Percentiles rank a stretch among this genome's conserved stretches.
Conservation (phyloP, 495 filamentous ascomycete species). For the Podospora conica region DNA sequence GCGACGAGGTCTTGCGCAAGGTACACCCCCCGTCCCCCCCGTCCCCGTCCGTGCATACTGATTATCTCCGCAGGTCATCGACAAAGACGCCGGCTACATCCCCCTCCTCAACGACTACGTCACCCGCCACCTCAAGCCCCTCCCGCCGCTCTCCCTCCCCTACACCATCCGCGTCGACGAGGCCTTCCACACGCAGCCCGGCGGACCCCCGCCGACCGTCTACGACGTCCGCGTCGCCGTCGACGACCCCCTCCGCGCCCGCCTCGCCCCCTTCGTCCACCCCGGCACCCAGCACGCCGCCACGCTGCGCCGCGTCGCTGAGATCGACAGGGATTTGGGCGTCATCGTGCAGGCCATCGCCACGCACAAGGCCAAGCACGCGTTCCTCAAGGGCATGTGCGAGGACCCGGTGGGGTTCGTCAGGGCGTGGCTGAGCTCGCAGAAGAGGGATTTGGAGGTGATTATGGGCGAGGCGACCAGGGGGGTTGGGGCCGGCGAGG, state of each 20-base stretch:
- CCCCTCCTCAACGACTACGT: slow-evolving; percentile 79
- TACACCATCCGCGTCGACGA: slow-evolving; percentile 95
- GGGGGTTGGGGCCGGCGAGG: slow-evolving; percentile 56
- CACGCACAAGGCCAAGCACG: slow-evolving; percentile 75
- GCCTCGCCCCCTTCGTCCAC: slow-evolving; percentile 54
- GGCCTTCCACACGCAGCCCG: slow-evolving; percentile 59
- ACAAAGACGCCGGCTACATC: slow-evolving; percentile 73
- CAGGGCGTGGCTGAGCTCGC: slow-evolving; percentile 74
- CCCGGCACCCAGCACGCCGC: slow-evolving; percentile 52
- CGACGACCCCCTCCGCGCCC: slow-evolving; percentile 71
- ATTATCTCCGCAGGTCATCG: slow-evolving; percentile 58
- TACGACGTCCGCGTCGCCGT: slow-evolving; percentile 83
- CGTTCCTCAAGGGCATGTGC: slow-evolving; percentile 69
- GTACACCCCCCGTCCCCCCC: slow-evolving; percentile 39
- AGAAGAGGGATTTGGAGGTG: slow-evolving; percentile 85
- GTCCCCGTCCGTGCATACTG: background rate
- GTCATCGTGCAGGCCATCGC: slow-evolving; percentile 69
- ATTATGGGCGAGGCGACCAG: slow-evolving; percentile 75
- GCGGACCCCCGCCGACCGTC: slow-evolving; percentile 53
- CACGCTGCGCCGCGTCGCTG: slow-evolving; percentile 62
- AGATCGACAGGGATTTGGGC: slow-evolving; percentile 77
- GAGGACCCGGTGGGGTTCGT: slow-evolving; percentile 79
- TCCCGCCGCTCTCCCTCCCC: slow-evolving; percentile 75
- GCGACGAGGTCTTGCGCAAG: slow-evolving; percentile 70
- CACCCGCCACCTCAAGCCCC: slow-evolving; percentile 63